These are phyloP conservation scores for Clathrus columnatus DNA, from an alignment of 768 basidiomycete species.

Conservation along the genomic window DNA sequence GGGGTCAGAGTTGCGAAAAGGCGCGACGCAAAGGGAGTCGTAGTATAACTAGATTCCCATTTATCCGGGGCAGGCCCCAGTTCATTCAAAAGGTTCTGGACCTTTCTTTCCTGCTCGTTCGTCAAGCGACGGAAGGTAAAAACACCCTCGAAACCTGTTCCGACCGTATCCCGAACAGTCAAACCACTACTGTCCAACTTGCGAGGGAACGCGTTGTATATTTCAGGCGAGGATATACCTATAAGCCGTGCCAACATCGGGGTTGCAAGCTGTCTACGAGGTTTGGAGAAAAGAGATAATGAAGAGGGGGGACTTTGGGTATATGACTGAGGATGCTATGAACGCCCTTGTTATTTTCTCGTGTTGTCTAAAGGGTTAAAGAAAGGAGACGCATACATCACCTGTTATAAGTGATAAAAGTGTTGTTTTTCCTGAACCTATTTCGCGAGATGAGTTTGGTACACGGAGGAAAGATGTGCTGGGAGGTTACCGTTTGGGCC, in stretches of 20 bases:
- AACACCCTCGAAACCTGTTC: slow-evolving; percentile 82
- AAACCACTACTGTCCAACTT: slow-evolving; percentile 38
- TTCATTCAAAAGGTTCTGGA: slow-evolving; percentile 51
- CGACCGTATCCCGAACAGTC: slow-evolving; percentile 71
- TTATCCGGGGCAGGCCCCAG: slow-evolving; percentile 45
- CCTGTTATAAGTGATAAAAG: slow-evolving; percentile 84
- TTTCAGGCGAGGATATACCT: slow-evolving; percentile 81
- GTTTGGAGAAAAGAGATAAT: slow-evolving; percentile 51
- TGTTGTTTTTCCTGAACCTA: slow-evolving; percentile 93
- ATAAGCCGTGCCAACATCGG: slow-evolving; percentile 55
- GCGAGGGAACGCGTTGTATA: slow-evolving; percentile 85
- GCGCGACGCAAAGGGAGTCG: slow-evolving; percentile 34
- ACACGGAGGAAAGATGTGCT: not conserved
- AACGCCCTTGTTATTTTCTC: not conserved
- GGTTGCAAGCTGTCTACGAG: slow-evolving; percentile 60
- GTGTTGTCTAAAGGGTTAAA: not conserved
- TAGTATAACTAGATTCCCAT: slow-evolving; percentile 15
- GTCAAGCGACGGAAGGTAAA: slow-evolving; percentile 47
- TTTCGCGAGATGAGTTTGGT: not conserved
- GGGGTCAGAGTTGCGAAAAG: slow-evolving; percentile 58
- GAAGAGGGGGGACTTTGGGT: slow-evolving; percentile 42
- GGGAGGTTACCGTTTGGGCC: slow-evolving; percentile 70
- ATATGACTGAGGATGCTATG: slow-evolving; percentile 81
- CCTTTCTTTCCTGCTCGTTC: slow-evolving; percentile 32
- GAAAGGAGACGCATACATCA: slow-evolving; percentile 28